A percentile compares a stretch with the other conserved stretches of the same genome.
These are phyloP conservation scores for Huntiella moniliformis DNA, from an alignment of 2,329 filamentous ascomycete species.

Conservation along the genomic window DNA sequence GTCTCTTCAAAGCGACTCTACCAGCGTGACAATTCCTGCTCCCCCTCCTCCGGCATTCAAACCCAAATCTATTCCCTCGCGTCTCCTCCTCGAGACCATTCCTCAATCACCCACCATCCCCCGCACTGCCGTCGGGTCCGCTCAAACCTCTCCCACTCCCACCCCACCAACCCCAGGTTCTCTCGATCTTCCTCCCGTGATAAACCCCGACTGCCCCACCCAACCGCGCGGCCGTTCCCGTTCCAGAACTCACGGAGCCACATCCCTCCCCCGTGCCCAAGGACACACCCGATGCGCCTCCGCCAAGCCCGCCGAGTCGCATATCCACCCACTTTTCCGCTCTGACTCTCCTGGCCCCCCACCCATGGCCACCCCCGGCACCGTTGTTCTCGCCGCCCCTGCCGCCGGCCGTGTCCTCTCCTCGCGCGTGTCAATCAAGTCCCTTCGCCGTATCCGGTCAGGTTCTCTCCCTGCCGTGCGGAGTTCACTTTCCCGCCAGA, in stretches of 20 bases:
- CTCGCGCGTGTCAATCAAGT: constrained; percentile 34
- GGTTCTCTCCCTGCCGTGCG: constrained; percentile 30
- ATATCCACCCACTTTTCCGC: constrained; percentile 64
- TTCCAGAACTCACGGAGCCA: constrained; percentile 7
- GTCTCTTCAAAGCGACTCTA: constrained; percentile 6
- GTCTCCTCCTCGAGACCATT: constrained; percentile 11
- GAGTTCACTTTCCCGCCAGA: constrained; percentile 29
- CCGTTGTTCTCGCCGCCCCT: constrained; percentile 51
- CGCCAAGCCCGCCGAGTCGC: constrained; percentile 32
- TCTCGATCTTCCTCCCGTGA: constrained; percentile 7
- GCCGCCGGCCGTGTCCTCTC: constrained; percentile 29
- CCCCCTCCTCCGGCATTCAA: constrained; percentile 3
- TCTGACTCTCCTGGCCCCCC: constrained; percentile 52
- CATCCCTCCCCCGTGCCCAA: constrained; percentile 1
- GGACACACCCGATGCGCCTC: constrained; percentile 5
- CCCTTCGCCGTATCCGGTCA: constrained; percentile 34
- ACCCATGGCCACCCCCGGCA: constrained; percentile 47
- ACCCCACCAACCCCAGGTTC: constrained; percentile 1
- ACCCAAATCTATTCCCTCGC: constrained; percentile 8
- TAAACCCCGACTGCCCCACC: constrained; percentile 6
- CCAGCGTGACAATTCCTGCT: background rate
- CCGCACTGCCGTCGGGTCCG: background rate
- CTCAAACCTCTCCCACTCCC: background rate
- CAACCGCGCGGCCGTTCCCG: constrained; percentile 8
- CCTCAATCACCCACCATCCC: constrained; percentile 10